Evolutionary conservation across 1,139 yeast species (phyloP), one percentile per base, ranked within the genome.

Genomic region (Yamadazyma jaroonii): DNA sequence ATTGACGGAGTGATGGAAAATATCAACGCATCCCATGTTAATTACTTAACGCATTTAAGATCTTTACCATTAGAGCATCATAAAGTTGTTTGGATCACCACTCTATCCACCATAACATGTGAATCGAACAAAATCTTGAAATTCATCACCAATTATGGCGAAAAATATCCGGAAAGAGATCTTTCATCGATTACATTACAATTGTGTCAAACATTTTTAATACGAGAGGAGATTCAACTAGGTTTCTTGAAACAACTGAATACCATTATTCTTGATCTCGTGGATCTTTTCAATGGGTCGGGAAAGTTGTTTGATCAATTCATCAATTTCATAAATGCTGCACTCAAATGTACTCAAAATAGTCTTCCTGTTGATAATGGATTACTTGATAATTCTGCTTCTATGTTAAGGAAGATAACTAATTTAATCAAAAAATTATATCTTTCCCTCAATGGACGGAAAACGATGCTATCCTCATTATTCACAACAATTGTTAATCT

Each of bases 331-430:
- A 17, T 32, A 6, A 7, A 10, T 9, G 7, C 9, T 11, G 20
- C 17, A 9, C 29, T 34, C 7, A 5, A 22, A 21, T 13, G 10
- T 11, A 34, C 29, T 17, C 23, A 25, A 28, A 27, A 35, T 12
- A 30, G 28, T 14, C 25, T 38, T 9, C 25, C 38, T 3, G 15
- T 29, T n/a, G 41, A 38, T 24, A n/a, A 27, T 27, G 20, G 29
- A n/a, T 29, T 32, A 21, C 32, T 39, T 5, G 36, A 39, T 31
- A 37, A 39, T 28, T 21, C 31, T n/a, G 25, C 31, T 17, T 24
- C 23, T 10, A 36, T 24, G 14, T 28, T 39, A 20, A 8, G 29
- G 29, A 9, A 14, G 10, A 17, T 34, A 2, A 37, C 35, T 9
- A 17, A 6, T 3, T 21, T 39, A n/a, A 14, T 35, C 2, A 34